Conservation (phyloP, 495 filamentous ascomycete species). For the Xylaria grammica region DNA sequence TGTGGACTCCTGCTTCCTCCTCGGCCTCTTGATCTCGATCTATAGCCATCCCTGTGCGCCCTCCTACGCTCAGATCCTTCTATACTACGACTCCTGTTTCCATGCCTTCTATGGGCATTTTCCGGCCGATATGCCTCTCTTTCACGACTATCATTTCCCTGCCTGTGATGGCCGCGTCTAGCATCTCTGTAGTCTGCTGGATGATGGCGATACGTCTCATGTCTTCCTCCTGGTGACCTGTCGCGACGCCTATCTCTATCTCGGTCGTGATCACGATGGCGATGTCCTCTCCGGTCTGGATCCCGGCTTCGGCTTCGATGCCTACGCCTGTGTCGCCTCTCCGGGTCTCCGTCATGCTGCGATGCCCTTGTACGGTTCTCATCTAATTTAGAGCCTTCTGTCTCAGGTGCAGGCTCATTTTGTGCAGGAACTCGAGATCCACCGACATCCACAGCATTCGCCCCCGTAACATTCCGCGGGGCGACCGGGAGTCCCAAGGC, state of each 20-base stretch:
- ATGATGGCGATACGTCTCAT: slow-evolving; percentile 23
- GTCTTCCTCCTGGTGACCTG: slow-evolving; percentile 26
- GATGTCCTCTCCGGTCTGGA: slow-evolving; percentile 27
- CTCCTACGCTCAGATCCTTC: slow-evolving; percentile 28
- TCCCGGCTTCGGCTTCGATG: slow-evolving; percentile 41
- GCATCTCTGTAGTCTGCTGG: slow-evolving; percentile 29
- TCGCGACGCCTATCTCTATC: slow-evolving; percentile 19
- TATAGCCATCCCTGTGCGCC: slow-evolving; percentile 25
- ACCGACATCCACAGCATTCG: slow-evolving; percentile 52
- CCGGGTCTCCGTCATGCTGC: slow-evolving; percentile 37
- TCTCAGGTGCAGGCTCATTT: slow-evolving; percentile 14
- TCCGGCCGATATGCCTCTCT: slow-evolving; percentile 20
- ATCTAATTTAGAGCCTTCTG: slow-evolving; percentile 18
- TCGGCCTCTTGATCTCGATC: slow-evolving; percentile 27
- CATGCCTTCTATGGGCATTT: slow-evolving; percentile 22
- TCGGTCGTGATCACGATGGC: slow-evolving; percentile 9
- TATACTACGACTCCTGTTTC: slow-evolving; percentile 27
- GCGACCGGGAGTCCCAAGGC: slow-evolving; percentile 81
- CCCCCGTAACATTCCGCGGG: slow-evolving; percentile 52
- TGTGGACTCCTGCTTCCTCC: slow-evolving; percentile 32
- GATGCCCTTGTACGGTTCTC: slow-evolving; percentile 29
- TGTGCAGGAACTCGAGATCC: slow-evolving; percentile 16
- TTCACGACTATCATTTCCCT: slow-evolving; percentile 25
- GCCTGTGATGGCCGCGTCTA: slow-evolving; percentile 24
- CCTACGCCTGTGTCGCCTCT: slow-evolving; percentile 43